Evolutionary conservation across 108 stramenopile genomes (phyloP), one percentile per base, ranked within the genome.

Genomic region (Skeletonema grethae): DNA sequence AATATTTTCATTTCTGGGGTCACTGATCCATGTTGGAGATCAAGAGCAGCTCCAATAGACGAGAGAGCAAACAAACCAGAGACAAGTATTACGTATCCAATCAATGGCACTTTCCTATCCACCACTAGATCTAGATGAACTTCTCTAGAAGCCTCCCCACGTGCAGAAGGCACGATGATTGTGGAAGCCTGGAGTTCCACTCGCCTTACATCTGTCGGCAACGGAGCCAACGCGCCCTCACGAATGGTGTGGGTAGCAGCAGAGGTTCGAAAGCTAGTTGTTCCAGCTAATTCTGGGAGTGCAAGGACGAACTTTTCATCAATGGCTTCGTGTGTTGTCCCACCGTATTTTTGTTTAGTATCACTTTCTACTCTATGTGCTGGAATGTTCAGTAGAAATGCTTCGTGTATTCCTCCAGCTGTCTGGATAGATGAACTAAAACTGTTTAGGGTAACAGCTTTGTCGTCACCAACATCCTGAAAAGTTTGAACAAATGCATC

Each of bases 41-140:
- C 65, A 0, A 88, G 67, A 18, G 85, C 63, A 0, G 86, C 84
- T n/a, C 86, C 87, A 46, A 85, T 69, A 16, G 80, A 66, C n/a
- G 82, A 74, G 3, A 88, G 48, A n/a, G 86, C 80, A 24, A 91
- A 39, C 2, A 91, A 72, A 2, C 86, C 86, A 10, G 57, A 29
- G 0, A 77, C 59, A 16, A 91, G 68, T 8, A 80, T 57, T n/a
- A 85, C 30, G 57, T 88, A 91, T 24, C 81, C 88, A 60, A 69
- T 22, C 29, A 66, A 16, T 18, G 87, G 87, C 25, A 76, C 84
- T 64, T 63, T 69, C 15, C 72, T 55, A 24, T 59, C 65, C 9
- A 72, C 38, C 36, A 79, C 57, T 5, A 72, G 18, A 72, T 82
- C 77, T 43, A 70, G 64, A 58, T 81, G 84, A 35, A 81, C 38